These are phyloP conservation scores for Neurospora cerealis DNA, from an alignment of 495 filamentous ascomycete genomes.

Conservation along the genomic window DNA sequence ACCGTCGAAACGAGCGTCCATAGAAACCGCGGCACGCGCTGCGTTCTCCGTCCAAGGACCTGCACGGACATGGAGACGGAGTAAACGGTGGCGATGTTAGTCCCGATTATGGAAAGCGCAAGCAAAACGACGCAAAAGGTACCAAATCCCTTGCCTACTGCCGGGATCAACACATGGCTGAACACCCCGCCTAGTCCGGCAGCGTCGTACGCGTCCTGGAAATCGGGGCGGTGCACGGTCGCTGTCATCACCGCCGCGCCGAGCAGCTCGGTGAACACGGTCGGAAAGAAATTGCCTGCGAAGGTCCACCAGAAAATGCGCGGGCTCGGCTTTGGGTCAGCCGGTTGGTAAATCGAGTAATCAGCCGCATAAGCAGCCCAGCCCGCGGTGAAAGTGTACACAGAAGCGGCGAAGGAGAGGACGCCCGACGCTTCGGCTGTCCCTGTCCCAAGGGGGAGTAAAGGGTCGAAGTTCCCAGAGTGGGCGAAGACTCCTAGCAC, in stretches of 20 bases:
- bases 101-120: constrained; percentile 69
- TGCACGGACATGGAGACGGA: constrained; percentile 69
- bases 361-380: constrained; percentile 76
- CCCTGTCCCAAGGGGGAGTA: constrained; percentile 53
- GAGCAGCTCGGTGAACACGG: constrained; percentile 71
- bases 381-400: constrained; percentile 71
- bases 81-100: constrained; percentile 88
- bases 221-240: constrained; percentile 44
- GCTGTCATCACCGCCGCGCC: constrained; percentile 65
- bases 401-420: constrained; percentile 62
- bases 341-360: constrained; percentile 76
- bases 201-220: constrained; percentile 39
- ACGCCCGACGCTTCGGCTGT: constrained; percentile 51
- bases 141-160: constrained; percentile 58
- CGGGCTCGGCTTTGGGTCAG: constrained; percentile 37
- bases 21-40: constrained; percentile 64
- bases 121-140: constrained; percentile 77
- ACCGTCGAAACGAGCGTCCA: constrained; percentile 62
- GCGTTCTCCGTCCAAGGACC: constrained; percentile 53
- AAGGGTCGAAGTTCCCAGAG: constrained; percentile 59
- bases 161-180: constrained; percentile 52
- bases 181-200: constrained; percentile 66
- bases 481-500: constrained; percentile 64
- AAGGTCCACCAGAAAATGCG: constrained; percentile 64
- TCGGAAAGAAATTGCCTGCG: constrained; percentile 57